These are phyloP conservation scores for Teratosphaeria viscida DNA, from an alignment of 2,329 filamentous ascomycete genomes.

Conservation along the genomic window DNA sequence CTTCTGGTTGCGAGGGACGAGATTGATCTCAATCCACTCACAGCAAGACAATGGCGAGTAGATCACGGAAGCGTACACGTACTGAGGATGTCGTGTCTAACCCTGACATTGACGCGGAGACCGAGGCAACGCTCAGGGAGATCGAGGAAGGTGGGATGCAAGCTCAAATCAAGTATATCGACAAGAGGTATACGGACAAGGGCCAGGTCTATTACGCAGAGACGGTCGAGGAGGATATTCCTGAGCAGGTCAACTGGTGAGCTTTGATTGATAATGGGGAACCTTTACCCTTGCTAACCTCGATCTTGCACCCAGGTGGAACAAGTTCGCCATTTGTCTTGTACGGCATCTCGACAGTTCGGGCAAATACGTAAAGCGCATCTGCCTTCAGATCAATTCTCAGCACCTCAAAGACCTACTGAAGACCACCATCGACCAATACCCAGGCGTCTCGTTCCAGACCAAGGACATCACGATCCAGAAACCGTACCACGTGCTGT, in stretches of 20 bases:
- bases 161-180: conserved; percentile 15
- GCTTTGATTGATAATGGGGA: background rate
- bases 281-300: background rate
- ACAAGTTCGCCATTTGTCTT: conserved; percentile 7
- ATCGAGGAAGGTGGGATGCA: conserved; percentile 20
- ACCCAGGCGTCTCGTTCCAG: conserved; percentile 20
- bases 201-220: conserved; percentile 18
- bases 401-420: conserved; percentile 22
- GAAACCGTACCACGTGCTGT: conserved; percentile 19
- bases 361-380: conserved; percentile 10
- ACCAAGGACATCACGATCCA: conserved; percentile 21
- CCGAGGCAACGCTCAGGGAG: conserved; percentile 14
- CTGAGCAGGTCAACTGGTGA: conserved; percentile 17
- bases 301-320: conserved; percentile 9
- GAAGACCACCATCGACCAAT: conserved; percentile 14
- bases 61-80: no score
- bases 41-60: no score
- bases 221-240: conserved; percentile 18
- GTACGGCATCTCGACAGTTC: conserved; percentile 12
- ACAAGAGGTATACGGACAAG: conserved; percentile 19
- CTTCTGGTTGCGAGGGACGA: no score
- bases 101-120: conserved; percentile 11
- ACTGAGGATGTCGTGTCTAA: no score
- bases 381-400: conserved; percentile 19
- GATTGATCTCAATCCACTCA: no score